phyloP scores from a whole-genome alignment of 1,139 yeast genomes.

The Scheffersomyces quercinus region DNA sequence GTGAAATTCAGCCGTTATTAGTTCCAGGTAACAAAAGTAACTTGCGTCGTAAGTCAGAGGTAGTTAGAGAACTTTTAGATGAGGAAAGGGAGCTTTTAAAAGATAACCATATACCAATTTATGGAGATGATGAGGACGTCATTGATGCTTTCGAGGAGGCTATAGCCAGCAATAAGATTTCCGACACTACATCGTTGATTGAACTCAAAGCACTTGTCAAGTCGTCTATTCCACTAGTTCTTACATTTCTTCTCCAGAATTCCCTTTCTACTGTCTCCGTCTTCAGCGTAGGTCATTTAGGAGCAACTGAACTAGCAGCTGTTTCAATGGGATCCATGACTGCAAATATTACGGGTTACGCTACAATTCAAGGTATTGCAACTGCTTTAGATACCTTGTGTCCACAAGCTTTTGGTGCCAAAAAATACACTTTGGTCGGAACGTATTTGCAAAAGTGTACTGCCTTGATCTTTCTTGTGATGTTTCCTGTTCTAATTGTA shows the following conservation, averaged over 20 bases:
- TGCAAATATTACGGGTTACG: constrained; percentile 59
- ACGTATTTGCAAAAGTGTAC: constrained; percentile 55
- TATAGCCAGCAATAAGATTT: constrained; percentile 25
- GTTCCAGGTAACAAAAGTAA: not conserved
- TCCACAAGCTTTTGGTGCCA: constrained; percentile 64
- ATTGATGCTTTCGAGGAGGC: constrained; percentile 41
- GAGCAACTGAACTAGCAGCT: constrained; percentile 60
- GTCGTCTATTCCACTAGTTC: constrained; percentile 53
- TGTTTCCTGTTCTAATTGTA: constrained; percentile 48
- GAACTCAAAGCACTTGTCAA: constrained; percentile 43
- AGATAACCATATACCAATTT: constrained; percentile 27
- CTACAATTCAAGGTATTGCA: constrained; percentile 62
- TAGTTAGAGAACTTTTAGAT: constrained; percentile 28
- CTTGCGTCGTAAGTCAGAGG: constrained; percentile 22
- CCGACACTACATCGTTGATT: constrained; percentile 23
- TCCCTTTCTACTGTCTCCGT: constrained; percentile 60
- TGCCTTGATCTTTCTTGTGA: constrained; percentile 48
- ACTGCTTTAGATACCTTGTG: constrained; percentile 87
- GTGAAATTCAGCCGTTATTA: constrained; percentile 17
- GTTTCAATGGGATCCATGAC: constrained; percentile 66
- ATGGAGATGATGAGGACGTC: constrained; percentile 26
- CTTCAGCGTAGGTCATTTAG: constrained; percentile 59
- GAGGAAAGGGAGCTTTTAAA: constrained; percentile 41
- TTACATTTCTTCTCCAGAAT: constrained; percentile 56
- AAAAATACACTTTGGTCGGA: constrained; percentile 53